A percentile compares a stretch with the other conserved stretches of the same genome.
Conservation (phyloP, 345 rosid species). For the Ailanthus altissimus region DNA sequence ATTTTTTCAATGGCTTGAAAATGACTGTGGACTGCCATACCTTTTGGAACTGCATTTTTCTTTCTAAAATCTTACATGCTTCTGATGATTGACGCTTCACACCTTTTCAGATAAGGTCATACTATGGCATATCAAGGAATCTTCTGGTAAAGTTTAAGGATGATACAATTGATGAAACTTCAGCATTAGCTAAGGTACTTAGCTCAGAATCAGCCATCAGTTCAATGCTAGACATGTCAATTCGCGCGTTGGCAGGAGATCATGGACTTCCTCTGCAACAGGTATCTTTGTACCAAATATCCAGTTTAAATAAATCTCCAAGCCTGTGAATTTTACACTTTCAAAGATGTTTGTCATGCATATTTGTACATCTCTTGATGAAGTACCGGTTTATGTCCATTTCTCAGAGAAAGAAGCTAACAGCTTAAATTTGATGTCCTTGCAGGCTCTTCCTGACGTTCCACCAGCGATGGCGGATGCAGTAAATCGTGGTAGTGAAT, state of each 20-base stretch:
- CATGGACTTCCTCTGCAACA: conserved; percentile 95
- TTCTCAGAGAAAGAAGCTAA: neutral
- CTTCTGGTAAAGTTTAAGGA: conserved; percentile 88
- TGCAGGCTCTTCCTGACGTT: conserved; percentile 86
- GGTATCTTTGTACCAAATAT: conserved; percentile 46
- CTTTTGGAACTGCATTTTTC: neutral
- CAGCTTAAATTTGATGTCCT: conserved; percentile 9
- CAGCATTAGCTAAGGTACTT: conserved; percentile 79
- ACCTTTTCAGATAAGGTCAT: conserved; percentile 74
- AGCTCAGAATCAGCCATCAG: conserved; percentile 91
- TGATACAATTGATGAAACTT: conserved; percentile 85
- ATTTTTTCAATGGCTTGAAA: conserved; percentile 4
- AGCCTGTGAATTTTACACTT: conserved; percentile 2
- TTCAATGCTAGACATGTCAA: conserved; percentile 94
- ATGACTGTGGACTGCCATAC: neutral
- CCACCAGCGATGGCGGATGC: conserved; percentile 99
- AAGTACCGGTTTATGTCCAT: neutral
- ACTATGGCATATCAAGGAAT: conserved; percentile 91
- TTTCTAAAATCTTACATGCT: neutral
- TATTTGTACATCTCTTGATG: neutral
- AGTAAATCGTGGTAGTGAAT: conserved; percentile 82
- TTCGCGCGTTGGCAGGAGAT: conserved; percentile 84
- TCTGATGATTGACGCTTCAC: conserved; percentile 13
- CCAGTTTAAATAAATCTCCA: neutral
- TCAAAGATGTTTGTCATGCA: conserved; percentile 1